Evolutionary conservation across 345 rosid genomes (phyloP).

Genomic region (sweet orange (Citrus sinensis)): DNA sequence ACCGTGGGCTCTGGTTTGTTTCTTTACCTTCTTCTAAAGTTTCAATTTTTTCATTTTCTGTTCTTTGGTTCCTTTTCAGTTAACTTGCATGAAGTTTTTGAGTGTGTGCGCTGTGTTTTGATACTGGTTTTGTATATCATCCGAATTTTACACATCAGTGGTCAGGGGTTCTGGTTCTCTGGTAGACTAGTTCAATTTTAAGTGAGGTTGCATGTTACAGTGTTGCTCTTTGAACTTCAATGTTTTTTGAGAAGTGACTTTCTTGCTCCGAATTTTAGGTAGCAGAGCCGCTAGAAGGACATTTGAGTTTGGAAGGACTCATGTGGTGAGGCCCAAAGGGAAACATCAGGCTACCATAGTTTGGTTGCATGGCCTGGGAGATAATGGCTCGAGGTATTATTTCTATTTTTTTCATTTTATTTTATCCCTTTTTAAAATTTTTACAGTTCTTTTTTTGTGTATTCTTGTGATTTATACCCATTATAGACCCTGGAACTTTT

Average conservation of each 20-base stretch:
- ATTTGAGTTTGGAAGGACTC: slow-evolving; percentile 69
- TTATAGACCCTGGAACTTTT: not conserved
- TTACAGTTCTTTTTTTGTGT: not conserved
- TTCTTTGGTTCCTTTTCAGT: not conserved
- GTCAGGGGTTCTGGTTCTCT: not conserved
- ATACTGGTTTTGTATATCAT: not conserved
- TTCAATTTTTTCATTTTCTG: not conserved
- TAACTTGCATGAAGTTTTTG: not conserved
- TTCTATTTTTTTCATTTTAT: not conserved
- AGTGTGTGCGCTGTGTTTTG: not conserved
- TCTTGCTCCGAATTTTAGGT: slow-evolving; percentile 33
- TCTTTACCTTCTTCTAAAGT: not conserved
- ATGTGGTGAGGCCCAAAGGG: slow-evolving; percentile 78
- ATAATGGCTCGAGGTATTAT: slow-evolving; percentile 67
- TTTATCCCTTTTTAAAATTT: not conserved
- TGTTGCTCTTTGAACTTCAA: slow-evolving; percentile 7
- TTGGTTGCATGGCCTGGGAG: slow-evolving; percentile 82
- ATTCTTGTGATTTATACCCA: not conserved
- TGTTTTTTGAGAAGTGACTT: slow-evolving; percentile 6
- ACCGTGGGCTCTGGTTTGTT: slow-evolving; percentile 70
- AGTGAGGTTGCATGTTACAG: slow-evolving; percentile 2
- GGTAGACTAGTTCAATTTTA: slow-evolving; percentile 2
- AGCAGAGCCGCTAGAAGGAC: slow-evolving; percentile 57
- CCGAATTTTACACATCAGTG: not conserved
- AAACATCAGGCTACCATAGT: slow-evolving; percentile 72